Evolutionary conservation across 495 filamentous ascomycete genomes (phyloP).

Genomic region (Aspergillus mulundensis): DNA sequence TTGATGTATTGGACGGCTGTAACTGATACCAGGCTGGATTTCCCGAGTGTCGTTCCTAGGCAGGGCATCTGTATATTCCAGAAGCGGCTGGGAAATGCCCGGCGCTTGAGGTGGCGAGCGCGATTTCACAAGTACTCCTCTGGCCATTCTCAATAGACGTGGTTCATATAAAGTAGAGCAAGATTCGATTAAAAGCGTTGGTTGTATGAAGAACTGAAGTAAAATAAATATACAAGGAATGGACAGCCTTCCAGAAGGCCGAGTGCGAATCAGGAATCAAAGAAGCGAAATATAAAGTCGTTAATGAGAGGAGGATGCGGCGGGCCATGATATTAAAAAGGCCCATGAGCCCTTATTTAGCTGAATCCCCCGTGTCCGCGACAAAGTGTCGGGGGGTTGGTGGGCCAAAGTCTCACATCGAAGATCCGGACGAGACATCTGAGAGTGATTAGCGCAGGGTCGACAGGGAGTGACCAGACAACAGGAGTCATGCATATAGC

Average conservation of each 20-base stretch:
- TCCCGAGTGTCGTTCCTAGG: constrained; percentile 31
- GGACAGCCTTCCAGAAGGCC: constrained; percentile 51
- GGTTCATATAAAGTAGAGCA: background rate
- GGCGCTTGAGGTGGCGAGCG: constrained; percentile 22
- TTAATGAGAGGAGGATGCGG: constrained; percentile 10
- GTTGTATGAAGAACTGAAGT: constrained; percentile 14
- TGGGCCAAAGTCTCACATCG: constrained; percentile 16
- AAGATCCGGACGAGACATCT: constrained; percentile 29
- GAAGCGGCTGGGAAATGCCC: constrained; percentile 31
- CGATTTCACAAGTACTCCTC: constrained; percentile 30
- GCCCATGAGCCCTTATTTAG: background rate
- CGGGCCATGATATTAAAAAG: constrained; percentile 13
- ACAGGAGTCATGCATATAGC: constrained; percentile 4
- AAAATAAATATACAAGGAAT: constrained; percentile 30
- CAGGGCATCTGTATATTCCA: constrained; percentile 33
- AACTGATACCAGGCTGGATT: constrained; percentile 10
- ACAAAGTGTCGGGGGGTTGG: constrained; percentile 8
- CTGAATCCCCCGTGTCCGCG: constrained; percentile 1
- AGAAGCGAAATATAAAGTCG: constrained; percentile 10
- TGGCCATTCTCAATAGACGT: constrained; percentile 22
- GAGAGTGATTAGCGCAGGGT: constrained; percentile 16
- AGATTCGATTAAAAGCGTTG: background rate
- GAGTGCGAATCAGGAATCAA: constrained; percentile 21
- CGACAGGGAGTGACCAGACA: constrained; percentile 5
- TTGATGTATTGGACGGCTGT: constrained; percentile 10